Conservation (phyloP, 805 yeast species). For the Lipomyces starkeyi region DNA sequence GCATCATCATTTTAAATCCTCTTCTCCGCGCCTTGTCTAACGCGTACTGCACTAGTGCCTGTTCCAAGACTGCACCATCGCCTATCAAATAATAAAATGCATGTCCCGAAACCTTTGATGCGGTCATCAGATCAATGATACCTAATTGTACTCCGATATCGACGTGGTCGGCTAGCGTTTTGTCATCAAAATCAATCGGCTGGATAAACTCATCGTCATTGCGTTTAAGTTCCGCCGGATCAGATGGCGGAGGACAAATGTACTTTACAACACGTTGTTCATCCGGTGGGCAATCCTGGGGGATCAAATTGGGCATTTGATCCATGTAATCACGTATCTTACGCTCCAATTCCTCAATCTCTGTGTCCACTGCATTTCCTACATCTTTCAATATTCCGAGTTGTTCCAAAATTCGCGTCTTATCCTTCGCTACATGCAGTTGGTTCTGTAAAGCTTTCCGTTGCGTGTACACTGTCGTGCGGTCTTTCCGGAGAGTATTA, state of each 20-base stretch:
- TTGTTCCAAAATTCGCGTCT: background rate
- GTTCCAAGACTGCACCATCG: constrained; percentile 87
- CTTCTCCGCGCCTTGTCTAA: constrained; percentile 64
- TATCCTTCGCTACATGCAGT: constrained; percentile 10
- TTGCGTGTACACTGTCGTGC: constrained; percentile 19
- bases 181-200: constrained; percentile 16
- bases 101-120: constrained; percentile 77
- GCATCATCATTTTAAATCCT: constrained; percentile 75
- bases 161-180: constrained; percentile 65
- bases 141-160: constrained; percentile 70
- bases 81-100: constrained; percentile 87
- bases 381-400: constrained; percentile 15
- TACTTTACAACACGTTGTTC: constrained; percentile 30
- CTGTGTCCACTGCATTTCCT: constrained; percentile 17
- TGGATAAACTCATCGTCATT: constrained; percentile 10
- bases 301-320: constrained; percentile 30
- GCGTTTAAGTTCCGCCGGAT: background rate
- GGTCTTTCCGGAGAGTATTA: constrained; percentile 13
- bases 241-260: constrained; percentile 24
- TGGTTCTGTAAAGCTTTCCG: constrained; percentile 23
- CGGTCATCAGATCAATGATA: constrained; percentile 71
- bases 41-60: constrained; percentile 84
- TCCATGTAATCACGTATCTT: constrained; percentile 23
- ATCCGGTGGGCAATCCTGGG: constrained; percentile 20
- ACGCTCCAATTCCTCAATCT: constrained; percentile 12